Evolutionary conservation across 2,329 filamentous ascomycete species (phyloP), one percentile per base, ranked within the genome.

Genomic region (Trichoderma citrinoviride): DNA sequence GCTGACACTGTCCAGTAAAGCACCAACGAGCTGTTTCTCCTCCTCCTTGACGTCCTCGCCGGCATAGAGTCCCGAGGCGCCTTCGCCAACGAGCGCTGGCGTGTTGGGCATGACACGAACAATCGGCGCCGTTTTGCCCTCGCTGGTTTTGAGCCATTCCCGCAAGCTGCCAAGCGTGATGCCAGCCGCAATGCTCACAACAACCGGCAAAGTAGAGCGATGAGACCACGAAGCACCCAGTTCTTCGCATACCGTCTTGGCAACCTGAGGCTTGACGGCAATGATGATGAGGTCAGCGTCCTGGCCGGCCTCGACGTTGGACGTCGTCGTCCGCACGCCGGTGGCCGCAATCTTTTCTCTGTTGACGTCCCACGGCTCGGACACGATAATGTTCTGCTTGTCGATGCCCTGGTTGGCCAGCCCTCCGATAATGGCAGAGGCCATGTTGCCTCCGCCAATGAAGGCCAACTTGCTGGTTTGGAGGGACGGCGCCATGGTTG

Each of bases 71-170:
- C 81, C 81, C 2, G 80, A 81, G 1, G 81, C 81, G 33, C 81
- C 81, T 73, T 83, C 81, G 25, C 81, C 80, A 10, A 83, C 77
- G 37, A 83, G 72, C 7, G 81, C 81, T 2, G 81, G 81, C 5
- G 81, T 83, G 72, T 83, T 83, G 61, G 81, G 81, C 81, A 83
- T 83, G 65, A 83, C 80, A 21, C 81, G 77, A n/a, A 83, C 79
- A 17, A 82, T 75, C 52, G 79, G 80, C 0, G 80, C 79, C 1
- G 75, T 70, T 23, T 73, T 73, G 3, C 77, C 78, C 40, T 74
- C 76, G 1, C 73, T 66, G 0, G 76, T 73, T 64, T 71, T 77
- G 64, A 79, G 71, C 81, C 81, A 83, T 46, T 73, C 70, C 46
- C 73, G 73, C 69, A 83, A 71, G 70, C 78, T 82, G 40, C 70